Evolutionary conservation across 2,329 filamentous ascomycete genomes (phyloP), one percentile per base, ranked within the genome.

Genomic region (Fusarium kyushuense): DNA sequence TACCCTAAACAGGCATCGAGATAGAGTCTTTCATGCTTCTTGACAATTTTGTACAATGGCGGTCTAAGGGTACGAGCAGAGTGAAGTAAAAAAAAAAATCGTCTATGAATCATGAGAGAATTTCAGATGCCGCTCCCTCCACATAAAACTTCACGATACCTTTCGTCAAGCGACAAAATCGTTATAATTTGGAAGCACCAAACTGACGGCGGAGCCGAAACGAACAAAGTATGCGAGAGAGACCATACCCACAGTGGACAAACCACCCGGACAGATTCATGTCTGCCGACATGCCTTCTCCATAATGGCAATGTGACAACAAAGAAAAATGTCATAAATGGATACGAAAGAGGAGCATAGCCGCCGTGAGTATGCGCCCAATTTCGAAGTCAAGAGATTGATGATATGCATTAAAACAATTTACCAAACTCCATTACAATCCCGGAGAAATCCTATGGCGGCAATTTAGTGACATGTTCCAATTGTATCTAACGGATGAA

Each of bases 241-340:
- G 35, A 41, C n/a, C 53, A 52, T 66, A 36, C 25, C 65, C 65
- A 69, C 52, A 66, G 52, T 66, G 65, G 61, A 53, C 61, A 69
- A 69, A 58, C 56, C 27, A 38, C 41, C 62, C 48, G 33, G 43
- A 40, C 25, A 17, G 23, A 29, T n/a, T 38, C 35, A 19, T 19
- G n/a, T 21, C 23, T 36, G 25, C 30, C 43, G 25, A 19, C 25
- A 35, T 51, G 17, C 21, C 51, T 38, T 38, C 52, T 62, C 53
- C 51, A 52, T 49, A 49, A 65, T 60, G 60, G 54, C 32, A 65
- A 54, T 45, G 38, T 59, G 47, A 54, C 32, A 40, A 40, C 32
- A n/a, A 65, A 52, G 36, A 54, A 30, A 27, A 19, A 32, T 17
- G 23, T 30, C 30, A 42, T 32, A 17, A 25, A 62, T 36, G 47